Evolutionary conservation across 371 early-diverging fungal genomes (phyloP), one percentile per base, ranked within the genome.

Genomic region (Mortierella sp.): DNA sequence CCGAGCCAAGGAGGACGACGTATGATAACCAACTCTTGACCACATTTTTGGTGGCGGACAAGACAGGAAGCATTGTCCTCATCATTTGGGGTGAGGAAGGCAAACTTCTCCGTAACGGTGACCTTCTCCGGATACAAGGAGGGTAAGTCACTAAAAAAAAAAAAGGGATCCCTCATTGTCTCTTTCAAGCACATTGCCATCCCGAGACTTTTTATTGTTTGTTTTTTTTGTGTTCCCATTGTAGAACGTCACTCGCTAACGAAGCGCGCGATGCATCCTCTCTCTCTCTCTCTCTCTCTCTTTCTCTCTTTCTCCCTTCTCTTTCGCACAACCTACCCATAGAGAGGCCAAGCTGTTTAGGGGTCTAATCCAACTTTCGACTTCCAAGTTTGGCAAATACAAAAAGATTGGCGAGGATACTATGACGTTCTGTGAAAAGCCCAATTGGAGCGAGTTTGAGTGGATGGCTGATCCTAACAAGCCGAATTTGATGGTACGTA

Each of bases 391-490:
- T 7, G 74, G 69, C 4, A 69, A 65, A n/a, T 72, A 68, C 61
- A 72, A 68, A 46, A 58, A 60, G 66, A 64, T 77, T 50, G 77
- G 77, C 3, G 69, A 65, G 30, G 77, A 77, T 43, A 77, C 72
- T 0, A 59, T 72, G 28, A 48, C 58, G 1, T 77, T 72, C 21
- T 43, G 46, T 5, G 77, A 77, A 30, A 47, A 48, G 11, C 77
- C 77, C 5, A 72, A 77, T 30, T 72, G 65, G 68, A 77, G 72
- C n/a, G 77, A 77, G 52, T 48, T 60, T 50, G 68, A 77, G n/a
- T 77, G 77, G 77, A 46, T 57, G 3, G 62, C 56, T 29, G 77
- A 77, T 25, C 61, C 57, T 4, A 56, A 61, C 19, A 56, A 56
- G 37, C 48, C 57, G 1, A 58, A 60, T 25, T 28, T 61, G 46